These are phyloP conservation scores for Colletotrichum spinosum DNA, from an alignment of 2,329 filamentous ascomycete species.

Conservation along the genomic window DNA sequence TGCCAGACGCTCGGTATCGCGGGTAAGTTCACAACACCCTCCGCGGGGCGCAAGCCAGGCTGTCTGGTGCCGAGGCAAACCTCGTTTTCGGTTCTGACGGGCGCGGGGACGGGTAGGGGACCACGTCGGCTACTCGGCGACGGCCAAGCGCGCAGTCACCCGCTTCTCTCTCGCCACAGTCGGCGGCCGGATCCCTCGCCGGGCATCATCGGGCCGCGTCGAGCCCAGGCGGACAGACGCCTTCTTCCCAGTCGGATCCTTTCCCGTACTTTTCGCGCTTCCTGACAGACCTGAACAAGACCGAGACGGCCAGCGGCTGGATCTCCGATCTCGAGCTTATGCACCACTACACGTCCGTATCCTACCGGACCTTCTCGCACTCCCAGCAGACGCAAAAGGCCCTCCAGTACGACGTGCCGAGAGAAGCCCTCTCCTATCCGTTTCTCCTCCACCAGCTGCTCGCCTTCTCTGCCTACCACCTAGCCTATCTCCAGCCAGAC, in stretches of 20 bases:
- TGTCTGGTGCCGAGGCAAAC: slow-evolving; percentile 1
- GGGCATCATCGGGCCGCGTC: slow-evolving; percentile 14
- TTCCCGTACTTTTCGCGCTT: slow-evolving; percentile 43
- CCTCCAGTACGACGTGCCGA: slow-evolving; percentile 43
- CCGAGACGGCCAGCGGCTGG: slow-evolving; percentile 43
- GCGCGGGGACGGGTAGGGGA: slow-evolving; percentile 17
- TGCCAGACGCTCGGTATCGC: slow-evolving; percentile 21
- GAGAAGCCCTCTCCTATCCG: slow-evolving; percentile 43
- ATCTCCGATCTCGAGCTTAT: slow-evolving; percentile 51
- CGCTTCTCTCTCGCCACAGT: slow-evolving; percentile 29
- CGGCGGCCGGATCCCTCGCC: slow-evolving; percentile 24
- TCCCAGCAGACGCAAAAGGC: slow-evolving; percentile 42
- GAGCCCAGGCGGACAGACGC: slow-evolving; percentile 18
- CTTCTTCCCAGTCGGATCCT: slow-evolving; percentile 29
- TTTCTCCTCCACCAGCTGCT: slow-evolving; percentile 48
- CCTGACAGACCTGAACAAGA: slow-evolving; percentile 39
- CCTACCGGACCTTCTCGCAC: slow-evolving; percentile 42
- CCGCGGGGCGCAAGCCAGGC: not conserved
- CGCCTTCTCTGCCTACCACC: slow-evolving; percentile 47
- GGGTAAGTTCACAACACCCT: slow-evolving; percentile 8
- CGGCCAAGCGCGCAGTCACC: slow-evolving; percentile 32
- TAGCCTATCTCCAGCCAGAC: slow-evolving; percentile 44
- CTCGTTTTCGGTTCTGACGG: slow-evolving; percentile 28
- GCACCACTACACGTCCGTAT: slow-evolving; percentile 49
- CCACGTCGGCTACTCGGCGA: slow-evolving; percentile 13